Percentiles rank a stretch among this genome's conserved stretches.
Evolutionary conservation across 2,329 filamentous ascomycete species (phyloP).

Genomic region (Cladosporium sp.): DNA sequence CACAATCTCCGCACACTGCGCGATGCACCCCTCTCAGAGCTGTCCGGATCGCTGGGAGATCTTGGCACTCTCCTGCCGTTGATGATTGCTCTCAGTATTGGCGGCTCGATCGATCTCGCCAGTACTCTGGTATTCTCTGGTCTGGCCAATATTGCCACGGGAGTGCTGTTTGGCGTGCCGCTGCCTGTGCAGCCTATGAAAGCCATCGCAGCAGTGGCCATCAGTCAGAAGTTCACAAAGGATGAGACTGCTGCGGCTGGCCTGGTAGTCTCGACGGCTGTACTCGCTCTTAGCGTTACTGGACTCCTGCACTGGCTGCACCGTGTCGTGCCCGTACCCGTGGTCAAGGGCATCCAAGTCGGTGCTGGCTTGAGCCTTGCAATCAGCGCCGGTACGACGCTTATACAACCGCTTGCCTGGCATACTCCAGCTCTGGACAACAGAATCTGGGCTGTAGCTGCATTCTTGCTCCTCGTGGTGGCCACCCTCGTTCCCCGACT

Average conservation of each 20-base stretch:
- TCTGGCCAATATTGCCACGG: conserved; percentile 79
- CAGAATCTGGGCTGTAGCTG: conserved; percentile 68
- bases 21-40: conserved; percentile 62
- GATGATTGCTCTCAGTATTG: conserved; percentile 77
- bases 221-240: conserved; percentile 62
- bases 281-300: conserved; percentile 73
- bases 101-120: conserved; percentile 73
- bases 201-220: conserved; percentile 88
- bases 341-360: conserved; percentile 92
- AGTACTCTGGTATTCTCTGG: conserved; percentile 87
- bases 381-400: conserved; percentile 66
- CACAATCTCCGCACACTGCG: conserved; percentile 57
- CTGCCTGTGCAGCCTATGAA: conserved; percentile 87
- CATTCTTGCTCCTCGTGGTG: conserved; percentile 66
- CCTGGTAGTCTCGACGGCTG: conserved; percentile 68
- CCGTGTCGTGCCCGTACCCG: conserved; percentile 71
- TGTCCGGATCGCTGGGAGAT: conserved; percentile 85
- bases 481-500: conserved; percentile 63
- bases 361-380: conserved; percentile 82
- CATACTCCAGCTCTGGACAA: conserved; percentile 67
- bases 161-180: conserved; percentile 78
- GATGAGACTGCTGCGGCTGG: conserved; percentile 78
- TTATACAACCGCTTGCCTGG: conserved; percentile 69
- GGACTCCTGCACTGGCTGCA: conserved; percentile 74
- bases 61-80: conserved; percentile 85